Evolutionary conservation across 805 yeast genomes (phyloP), one percentile per base, ranked within the genome.

Genomic region (Limtongozyma cylindracea): DNA sequence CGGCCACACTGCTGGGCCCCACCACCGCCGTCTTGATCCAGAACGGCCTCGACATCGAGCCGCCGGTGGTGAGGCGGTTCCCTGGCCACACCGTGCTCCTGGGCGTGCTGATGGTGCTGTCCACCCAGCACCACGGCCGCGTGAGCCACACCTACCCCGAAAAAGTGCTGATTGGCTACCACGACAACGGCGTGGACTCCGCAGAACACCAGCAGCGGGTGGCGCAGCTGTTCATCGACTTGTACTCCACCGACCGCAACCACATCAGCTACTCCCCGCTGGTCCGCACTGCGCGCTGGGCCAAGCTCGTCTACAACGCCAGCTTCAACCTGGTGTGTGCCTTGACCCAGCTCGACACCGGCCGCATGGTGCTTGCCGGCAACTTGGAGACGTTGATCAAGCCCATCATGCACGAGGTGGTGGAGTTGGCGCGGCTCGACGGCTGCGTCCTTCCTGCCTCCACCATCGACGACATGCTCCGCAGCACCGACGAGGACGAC

Each of bases 281-380:
- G n/a, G n/a, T n/a, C n/a, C n/a, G n/a, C n/a, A n/a, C n/a, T n/a
- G n/a, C 58, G 18, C 49, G 88, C 30, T 69, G 74, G 63, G 45
- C 53, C 25, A 73, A 73, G 37, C 50, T 73, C 28, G 53, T 73
- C 8, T 72, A 71, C 45, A 73, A 72, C 38, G 67, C 74, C 11
- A 47, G 69, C 1, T 47, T 65, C 36, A 73, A 73, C 43, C 56
- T 80, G 6, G 43, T 59, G 5, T 53, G 70, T 27, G 63, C 76
- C 1, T 38, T 69, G 21, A 57, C 69, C 2, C 56, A 58, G 8
- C 39, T 63, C 6, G 77, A 68, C 31, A 51, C 56, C 10, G 71
- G 69, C 11, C 49, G 72, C 23, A 19, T 43, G 21, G 38, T 35
- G 12, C 23, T 27, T 4, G 26, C 25, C 11, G 41, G 38, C 2